A percentile compares a stretch with the other conserved stretches of the same genome.
Conservation (phyloP, 768 basidiomycete species). For the Termitomyces bulborhizus region DNA sequence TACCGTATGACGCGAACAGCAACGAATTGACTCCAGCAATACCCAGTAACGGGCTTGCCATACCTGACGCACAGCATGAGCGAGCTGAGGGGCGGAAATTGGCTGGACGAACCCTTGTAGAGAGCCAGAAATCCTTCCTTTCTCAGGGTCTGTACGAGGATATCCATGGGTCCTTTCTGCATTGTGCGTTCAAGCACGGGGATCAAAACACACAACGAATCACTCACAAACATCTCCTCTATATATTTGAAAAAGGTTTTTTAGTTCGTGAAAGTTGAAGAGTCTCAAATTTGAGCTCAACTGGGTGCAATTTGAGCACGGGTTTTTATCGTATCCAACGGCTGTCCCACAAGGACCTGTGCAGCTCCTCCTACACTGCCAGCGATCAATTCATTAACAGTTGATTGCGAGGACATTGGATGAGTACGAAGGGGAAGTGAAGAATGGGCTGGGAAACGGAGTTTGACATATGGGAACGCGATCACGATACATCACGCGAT, state of each 20-base stretch:
- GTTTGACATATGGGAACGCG: neutral
- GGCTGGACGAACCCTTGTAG: conserved; percentile 70
- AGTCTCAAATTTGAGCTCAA: conserved; percentile 27
- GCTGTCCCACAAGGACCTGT: conserved; percentile 93
- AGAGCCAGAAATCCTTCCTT: conserved; percentile 92
- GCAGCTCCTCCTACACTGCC: conserved; percentile 92
- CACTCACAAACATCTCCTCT: conserved; percentile 87
- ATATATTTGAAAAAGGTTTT: neutral
- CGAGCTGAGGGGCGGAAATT: neutral
- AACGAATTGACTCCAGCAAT: conserved; percentile 96
- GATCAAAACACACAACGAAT: neutral
- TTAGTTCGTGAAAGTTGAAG: conserved; percentile 1
- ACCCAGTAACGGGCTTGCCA: conserved; percentile 86
- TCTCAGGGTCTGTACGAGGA: conserved; percentile 70
- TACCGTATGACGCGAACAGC: conserved; percentile 87
- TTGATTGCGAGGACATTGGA: conserved; percentile 33
- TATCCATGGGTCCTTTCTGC: conserved; percentile 93
- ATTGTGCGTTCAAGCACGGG: neutral
- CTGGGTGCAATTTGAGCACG: conserved; percentile 84
- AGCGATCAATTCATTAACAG: conserved; percentile 77
- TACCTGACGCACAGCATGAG: conserved; percentile 42
- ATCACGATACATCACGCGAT: conserved; percentile 10
- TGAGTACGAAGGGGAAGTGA: neutral
- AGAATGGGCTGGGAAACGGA: neutral
- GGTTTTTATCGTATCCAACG: conserved; percentile 84